Conservation (phyloP, 768 basidiomycete species). For the Termitomyces sp. region DNA sequence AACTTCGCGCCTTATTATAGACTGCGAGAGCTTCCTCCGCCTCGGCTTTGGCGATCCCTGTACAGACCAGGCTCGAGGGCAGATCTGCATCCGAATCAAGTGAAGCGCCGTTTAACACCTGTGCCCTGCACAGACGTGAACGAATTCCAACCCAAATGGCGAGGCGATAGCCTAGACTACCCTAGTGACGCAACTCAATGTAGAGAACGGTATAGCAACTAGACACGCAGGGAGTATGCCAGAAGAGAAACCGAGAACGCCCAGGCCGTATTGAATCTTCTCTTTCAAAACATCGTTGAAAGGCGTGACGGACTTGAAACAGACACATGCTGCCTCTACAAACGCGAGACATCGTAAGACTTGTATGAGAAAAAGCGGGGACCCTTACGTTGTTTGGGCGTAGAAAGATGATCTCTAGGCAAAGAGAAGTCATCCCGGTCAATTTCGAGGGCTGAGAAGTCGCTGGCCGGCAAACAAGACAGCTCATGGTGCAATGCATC, state of each 20-base stretch:
- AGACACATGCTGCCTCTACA: slow-evolving; percentile 14
- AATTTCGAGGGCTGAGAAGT: slow-evolving; percentile 31
- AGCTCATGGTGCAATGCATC: slow-evolving; percentile 47
- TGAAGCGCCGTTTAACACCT: slow-evolving; percentile 13
- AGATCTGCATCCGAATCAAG: slow-evolving; percentile 20
- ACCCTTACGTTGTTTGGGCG: slow-evolving; percentile 31
- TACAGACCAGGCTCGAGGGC: slow-evolving; percentile 19
- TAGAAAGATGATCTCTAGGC: slow-evolving; percentile 31
- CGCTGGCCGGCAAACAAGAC: slow-evolving; percentile 32
- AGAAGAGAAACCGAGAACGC: slow-evolving; percentile 51
- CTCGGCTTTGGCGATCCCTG: slow-evolving; percentile 23
- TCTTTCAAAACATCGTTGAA: slow-evolving; percentile 24
- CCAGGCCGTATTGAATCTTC: slow-evolving; percentile 29
- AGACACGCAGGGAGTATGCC: slow-evolving; percentile 51
- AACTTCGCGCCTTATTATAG: slow-evolving; percentile 14
- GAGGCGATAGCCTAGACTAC: slow-evolving; percentile 45
- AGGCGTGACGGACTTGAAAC: slow-evolving; percentile 15
- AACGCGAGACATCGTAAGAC: slow-evolving; percentile 46
- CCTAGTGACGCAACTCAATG: slow-evolving; percentile 34
- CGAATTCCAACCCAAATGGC: slow-evolving; percentile 50
- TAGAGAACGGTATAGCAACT: slow-evolving; percentile 35
- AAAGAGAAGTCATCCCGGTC: slow-evolving; percentile 38
- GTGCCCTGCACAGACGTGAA: slow-evolving; percentile 25
- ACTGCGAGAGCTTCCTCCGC: slow-evolving; percentile 17
- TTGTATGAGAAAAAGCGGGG: slow-evolving; percentile 47